Conservation (phyloP, 2,329 filamentous ascomycete genomes). For the Hypoxylon rubiginosum region DNA sequence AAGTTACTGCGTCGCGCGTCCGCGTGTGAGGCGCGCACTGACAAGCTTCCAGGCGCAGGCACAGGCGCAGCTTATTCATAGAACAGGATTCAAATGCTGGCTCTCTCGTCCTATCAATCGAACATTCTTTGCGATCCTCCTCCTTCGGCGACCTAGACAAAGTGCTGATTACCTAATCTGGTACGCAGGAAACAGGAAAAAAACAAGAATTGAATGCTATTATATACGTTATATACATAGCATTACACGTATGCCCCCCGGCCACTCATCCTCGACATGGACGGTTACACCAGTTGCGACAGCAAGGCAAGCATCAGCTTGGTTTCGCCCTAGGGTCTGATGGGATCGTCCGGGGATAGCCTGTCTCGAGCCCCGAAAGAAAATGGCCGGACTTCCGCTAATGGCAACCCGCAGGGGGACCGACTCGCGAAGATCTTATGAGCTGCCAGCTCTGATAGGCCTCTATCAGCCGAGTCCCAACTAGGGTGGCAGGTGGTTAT, state of each 20-base stretch:
- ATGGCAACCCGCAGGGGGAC: slow-evolving; percentile 37
- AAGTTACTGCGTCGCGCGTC: slow-evolving; percentile 36
- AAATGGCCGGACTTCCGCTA: slow-evolving; percentile 41
- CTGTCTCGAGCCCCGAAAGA: slow-evolving; percentile 35
- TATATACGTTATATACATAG: not conserved
- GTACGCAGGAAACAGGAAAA: slow-evolving; percentile 14
- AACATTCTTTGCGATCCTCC: slow-evolving; percentile 25
- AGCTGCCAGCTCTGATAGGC: slow-evolving; percentile 38
- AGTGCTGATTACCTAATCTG: slow-evolving; percentile 32
- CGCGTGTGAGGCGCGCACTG: slow-evolving; percentile 38
- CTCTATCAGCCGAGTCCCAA: slow-evolving; percentile 37
- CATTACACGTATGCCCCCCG: slow-evolving; percentile 26
- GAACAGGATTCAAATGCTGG: slow-evolving; percentile 42
- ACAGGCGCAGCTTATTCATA: slow-evolving; percentile 35
- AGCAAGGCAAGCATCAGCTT: slow-evolving; percentile 43
- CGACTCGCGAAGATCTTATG: slow-evolving; percentile 40
- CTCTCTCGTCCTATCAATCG: slow-evolving; percentile 27
- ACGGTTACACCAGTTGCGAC: slow-evolving; percentile 45
- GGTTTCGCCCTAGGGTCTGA: slow-evolving; percentile 42
- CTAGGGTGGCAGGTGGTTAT: slow-evolving; percentile 28
- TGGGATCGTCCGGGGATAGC: slow-evolving; percentile 41
- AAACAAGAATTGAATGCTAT: slow-evolving; percentile 24
- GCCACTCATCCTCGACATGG: slow-evolving; percentile 23
- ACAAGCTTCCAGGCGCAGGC: slow-evolving; percentile 24
- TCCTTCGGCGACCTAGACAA: slow-evolving; percentile 17